Evolutionary conservation across 495 filamentous ascomycete genomes (phyloP), one percentile per base, ranked within the genome.

Genomic region (Gamarada debralockiae): DNA sequence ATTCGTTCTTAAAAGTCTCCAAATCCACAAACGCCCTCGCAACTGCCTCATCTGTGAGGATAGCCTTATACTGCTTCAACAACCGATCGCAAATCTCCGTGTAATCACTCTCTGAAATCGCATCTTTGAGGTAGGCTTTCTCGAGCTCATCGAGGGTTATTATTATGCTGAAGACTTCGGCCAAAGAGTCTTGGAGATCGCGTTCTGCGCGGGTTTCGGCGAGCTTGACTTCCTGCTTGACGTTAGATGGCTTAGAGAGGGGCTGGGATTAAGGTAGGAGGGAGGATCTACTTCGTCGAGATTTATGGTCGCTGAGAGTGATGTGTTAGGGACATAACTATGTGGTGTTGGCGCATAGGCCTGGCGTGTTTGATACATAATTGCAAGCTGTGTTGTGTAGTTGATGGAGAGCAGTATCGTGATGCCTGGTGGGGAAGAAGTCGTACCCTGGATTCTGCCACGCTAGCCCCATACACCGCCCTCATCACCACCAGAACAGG

Each of bases 151-250:
- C 93, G 18, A 99, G 73, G 0, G 93, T 97, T 52, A 96, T 80
- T 20, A 97, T 92, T 53, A 99, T 96, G 71, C 90, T 95, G 71
- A 97, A 97, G 44, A 99, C 85, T 64, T 99, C 93, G 44, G 92
- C 93, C 10, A 99, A 80, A 1, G 93, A 97, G 64, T 97, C 93
- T 71, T 95, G 88, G 3, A 97, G 81, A 64, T 97, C 92, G 22
- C 92, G 83, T 69, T 97, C 90, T 24, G 86, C 84, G 44, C 87
- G 82, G 21, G 84, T 95, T 5, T 87, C 83, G 43, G 88, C 78
- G 40, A 99, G 80, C 71, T 95, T 96, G 53, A 96, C 90, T 79
- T 99, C 95, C 85, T 97, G 51, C 20, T 39, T 36, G 25, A 23
- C 17, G 24, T 58, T 42, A 55, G 42, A 27, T 58, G 57, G 37